Evolutionary conservation across 495 filamentous ascomycete genomes (phyloP), one percentile per base, ranked within the genome.

Genomic region (Podospora didyma): DNA sequence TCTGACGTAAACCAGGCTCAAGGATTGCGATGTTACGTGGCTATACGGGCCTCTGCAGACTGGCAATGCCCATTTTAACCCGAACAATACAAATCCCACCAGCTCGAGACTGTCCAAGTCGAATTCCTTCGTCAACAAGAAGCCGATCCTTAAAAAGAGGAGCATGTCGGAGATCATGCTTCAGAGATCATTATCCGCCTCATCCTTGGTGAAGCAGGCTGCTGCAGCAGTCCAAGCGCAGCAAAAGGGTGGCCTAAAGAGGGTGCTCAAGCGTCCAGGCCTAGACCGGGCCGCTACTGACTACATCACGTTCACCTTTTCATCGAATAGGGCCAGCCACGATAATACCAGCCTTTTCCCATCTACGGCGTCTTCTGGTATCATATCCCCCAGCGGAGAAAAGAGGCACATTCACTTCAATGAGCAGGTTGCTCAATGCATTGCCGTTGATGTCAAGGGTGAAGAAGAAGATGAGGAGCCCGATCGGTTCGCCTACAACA

Each of bases 1-100:
- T 69, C 65, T 68, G 49, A 57, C 56, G 17, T 28, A 51, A 21
- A 24, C 9, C 66, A 97, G 92, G 93, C 74, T 97, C 39, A 98
- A 98, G 66, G 94, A 98, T 62, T 92, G 88, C 67, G 94, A 98
- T 68, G 91, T 97, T 22, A 97, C 94, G 49, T 98, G 94, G 94
- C 79, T 98, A 2, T 98, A 98, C 64, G 94, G 94, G 0, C 94
- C 94, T 24, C 73, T 98, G 31, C 93, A 95, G 65, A 87, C 86
- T 2, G 85, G 78, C 46, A 74, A 67, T 39, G 78, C 67, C 7
- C 73, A 61, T 16, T 26, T 75, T 28, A 59, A 75, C 64, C 35
- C 81, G 73, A 51, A 82, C 75, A 39, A 87, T 82, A 59, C 79
- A 75, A 64, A 69, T 20, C 65, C 69, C n/a, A 73, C 62, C 56